These are phyloP conservation scores for Ophiocordyceps robertsii DNA, from an alignment of 2,329 filamentous ascomycete species.

Conservation along the genomic window DNA sequence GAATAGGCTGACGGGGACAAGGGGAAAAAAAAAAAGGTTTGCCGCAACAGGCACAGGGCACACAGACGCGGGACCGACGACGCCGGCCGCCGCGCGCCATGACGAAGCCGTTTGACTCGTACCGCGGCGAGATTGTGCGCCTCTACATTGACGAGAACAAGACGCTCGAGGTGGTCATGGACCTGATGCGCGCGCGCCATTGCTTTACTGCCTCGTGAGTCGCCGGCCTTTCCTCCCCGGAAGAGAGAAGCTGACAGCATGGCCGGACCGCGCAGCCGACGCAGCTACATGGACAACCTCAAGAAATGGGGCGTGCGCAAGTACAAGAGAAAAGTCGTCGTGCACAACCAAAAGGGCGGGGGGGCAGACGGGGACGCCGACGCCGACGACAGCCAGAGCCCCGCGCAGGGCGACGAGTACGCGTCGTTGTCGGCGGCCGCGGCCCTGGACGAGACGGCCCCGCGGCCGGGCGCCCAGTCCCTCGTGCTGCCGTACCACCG, in stretches of 20 bases:
- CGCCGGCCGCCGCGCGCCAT: background rate
- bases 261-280: slow-evolving; percentile 12
- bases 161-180: slow-evolving; percentile 26
- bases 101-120: slow-evolving; percentile 19
- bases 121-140: slow-evolving; percentile 20
- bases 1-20: no score
- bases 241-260: background rate
- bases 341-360: background rate
- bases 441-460: background rate
- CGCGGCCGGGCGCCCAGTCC: background rate
- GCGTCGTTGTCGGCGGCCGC: background rate
- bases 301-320: slow-evolving; percentile 31
- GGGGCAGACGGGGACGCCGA: background rate
- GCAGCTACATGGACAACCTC: slow-evolving; percentile 35
- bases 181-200: slow-evolving; percentile 19
- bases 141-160: slow-evolving; percentile 23
- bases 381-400: background rate
- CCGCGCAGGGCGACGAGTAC: background rate
- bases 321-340: slow-evolving; percentile 25
- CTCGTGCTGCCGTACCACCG: background rate
- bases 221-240: background rate
- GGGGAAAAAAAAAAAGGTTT: no score
- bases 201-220: background rate
- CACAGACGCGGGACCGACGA: no score
- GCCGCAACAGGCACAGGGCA: no score